A percentile compares a stretch with the other conserved stretches of the same genome.
phyloP scores from a whole-genome alignment of 2,329 filamentous ascomycete species.

The Alternaria brassicae region DNA sequence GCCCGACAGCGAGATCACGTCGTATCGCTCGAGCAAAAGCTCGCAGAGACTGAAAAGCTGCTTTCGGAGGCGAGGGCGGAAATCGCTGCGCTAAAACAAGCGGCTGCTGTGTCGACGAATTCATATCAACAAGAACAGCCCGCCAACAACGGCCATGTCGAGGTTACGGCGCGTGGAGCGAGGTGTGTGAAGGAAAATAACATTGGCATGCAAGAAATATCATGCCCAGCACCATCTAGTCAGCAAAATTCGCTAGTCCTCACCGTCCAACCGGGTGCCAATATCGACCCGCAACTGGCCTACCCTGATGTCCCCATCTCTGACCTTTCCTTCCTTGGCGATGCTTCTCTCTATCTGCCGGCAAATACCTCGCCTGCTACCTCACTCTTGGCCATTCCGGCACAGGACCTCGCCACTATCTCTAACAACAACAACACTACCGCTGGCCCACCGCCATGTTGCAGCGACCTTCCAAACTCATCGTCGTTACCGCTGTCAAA shows the following conservation, averaged over 20 bases:
- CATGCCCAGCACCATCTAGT: neutral
- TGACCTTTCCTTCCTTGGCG: conserved; percentile 21
- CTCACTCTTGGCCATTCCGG: neutral
- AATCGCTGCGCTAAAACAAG: conserved; percentile 31
- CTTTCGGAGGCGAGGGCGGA: conserved; percentile 37
- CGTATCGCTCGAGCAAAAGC: conserved; percentile 48
- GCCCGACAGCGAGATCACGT: conserved; percentile 54
- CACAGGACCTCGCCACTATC: neutral
- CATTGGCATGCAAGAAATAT: neutral
- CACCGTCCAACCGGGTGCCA: neutral
- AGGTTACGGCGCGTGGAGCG: neutral
- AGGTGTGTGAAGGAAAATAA: neutral
- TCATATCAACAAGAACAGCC: conserved; percentile 7
- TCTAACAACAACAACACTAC: neutral
- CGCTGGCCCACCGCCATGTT: conserved; percentile 37
- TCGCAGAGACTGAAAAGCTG: conserved; percentile 38
- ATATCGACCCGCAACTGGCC: conserved; percentile 9
- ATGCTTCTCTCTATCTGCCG: neutral
- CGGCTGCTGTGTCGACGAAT: conserved; percentile 16
- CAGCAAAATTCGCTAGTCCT: conserved; percentile 6
- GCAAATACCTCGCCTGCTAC: neutral
- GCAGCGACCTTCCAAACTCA: conserved; percentile 19
- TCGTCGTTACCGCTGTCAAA: neutral
- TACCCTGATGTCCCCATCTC: conserved; percentile 14
- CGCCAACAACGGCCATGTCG: neutral